A percentile compares a stretch with the other conserved stretches of the same genome.
phyloP scores from a whole-genome alignment of 495 filamentous ascomycete genomes.

The Neurospora sp. region DNA sequence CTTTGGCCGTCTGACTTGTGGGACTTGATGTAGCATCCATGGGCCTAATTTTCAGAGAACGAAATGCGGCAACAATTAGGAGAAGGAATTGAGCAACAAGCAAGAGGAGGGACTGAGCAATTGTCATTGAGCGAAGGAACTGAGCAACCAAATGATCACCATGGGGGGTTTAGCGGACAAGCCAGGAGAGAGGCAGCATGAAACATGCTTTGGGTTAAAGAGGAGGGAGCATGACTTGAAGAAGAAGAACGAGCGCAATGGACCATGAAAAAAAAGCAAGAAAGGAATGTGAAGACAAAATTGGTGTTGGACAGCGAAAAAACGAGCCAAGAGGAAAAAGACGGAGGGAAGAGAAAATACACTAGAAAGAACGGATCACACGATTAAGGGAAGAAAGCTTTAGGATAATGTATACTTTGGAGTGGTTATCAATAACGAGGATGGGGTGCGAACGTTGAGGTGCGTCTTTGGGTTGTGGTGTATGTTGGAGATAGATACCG shows the following conservation, averaged over 20 bases:
- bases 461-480: neutral
- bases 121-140: neutral
- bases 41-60: slow-evolving; percentile 48
- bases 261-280: slow-evolving; percentile 1
- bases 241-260: slow-evolving; percentile 6
- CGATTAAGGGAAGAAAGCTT: neutral
- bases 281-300: neutral
- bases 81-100: slow-evolving; percentile 30
- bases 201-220: neutral
- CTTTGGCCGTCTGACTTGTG: neutral
- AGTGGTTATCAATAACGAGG: neutral
- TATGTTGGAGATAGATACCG: neutral
- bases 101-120: neutral
- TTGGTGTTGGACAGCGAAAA: neutral
- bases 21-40: neutral
- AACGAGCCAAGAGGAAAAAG: neutral
- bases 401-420: neutral
- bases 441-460: neutral
- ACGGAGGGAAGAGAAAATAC: neutral
- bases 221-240: slow-evolving; percentile 13
- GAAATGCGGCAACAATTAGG: slow-evolving; percentile 73
- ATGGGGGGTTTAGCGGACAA: neutral
- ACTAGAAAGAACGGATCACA: neutral
- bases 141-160: neutral
- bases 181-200: neutral